A percentile compares a stretch with the other conserved stretches of the same genome.
Evolutionary conservation across 805 yeast species (phyloP).

Genomic region (Danielozyma ontarioensis): DNA sequence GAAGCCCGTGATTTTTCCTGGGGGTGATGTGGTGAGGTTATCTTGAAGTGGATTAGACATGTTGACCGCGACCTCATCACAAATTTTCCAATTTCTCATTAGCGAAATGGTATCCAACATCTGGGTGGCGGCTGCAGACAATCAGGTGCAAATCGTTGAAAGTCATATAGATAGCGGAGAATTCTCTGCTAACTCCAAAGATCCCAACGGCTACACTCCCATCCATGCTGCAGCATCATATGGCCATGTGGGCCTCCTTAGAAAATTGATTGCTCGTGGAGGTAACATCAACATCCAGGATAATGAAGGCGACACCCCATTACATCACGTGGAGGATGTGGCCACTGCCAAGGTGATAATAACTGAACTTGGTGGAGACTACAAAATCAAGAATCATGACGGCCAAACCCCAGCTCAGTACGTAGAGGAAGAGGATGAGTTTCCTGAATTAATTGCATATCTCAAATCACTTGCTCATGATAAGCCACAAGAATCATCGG

Average conservation of each 20-base stretch:
- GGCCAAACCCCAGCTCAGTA: constrained; percentile 71
- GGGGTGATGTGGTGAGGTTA: constrained; percentile 16
- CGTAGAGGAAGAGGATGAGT: constrained; percentile 81
- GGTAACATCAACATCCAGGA: constrained; percentile 85
- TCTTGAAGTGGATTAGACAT: neutral
- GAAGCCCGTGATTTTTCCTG: constrained; percentile 44
- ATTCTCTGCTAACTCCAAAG: constrained; percentile 66
- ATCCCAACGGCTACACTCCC: constrained; percentile 94
- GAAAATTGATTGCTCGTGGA: constrained; percentile 48
- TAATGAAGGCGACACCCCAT: constrained; percentile 89
- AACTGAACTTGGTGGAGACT: constrained; percentile 65
- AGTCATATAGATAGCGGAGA: constrained; percentile 45
- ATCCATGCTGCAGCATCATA: constrained; percentile 97
- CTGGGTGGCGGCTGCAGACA: constrained; percentile 95
- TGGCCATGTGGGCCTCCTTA: constrained; percentile 67
- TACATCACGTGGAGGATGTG: constrained; percentile 81
- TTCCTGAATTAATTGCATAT: constrained; percentile 69
- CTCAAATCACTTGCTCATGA: constrained; percentile 42
- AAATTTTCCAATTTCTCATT: neutral
- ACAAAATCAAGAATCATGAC: constrained; percentile 57
- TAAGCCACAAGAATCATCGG: constrained; percentile 12
- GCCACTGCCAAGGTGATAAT: constrained; percentile 61
- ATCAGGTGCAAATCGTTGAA: constrained; percentile 56
- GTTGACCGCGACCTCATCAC: neutral
- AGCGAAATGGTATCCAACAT: constrained; percentile 52